Conservation (phyloP, 306 rosid species). For the Adenanthera pavonina region DNA sequence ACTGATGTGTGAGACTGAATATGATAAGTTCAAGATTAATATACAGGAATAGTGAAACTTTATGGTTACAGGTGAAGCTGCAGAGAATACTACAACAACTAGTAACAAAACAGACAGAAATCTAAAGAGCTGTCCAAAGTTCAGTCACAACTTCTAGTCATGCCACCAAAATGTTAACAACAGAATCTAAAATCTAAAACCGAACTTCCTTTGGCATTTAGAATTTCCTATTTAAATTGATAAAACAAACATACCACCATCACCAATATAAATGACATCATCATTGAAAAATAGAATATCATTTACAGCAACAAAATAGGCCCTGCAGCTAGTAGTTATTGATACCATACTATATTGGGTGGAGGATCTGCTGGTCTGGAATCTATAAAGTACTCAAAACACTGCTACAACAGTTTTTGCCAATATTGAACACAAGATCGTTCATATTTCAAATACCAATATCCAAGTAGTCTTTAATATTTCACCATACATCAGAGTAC, state of each 20-base stretch:
- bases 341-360: neutral
- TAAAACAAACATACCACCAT: neutral
- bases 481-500: constrained; percentile 15
- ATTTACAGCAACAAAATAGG: neutral
- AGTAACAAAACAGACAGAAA: neutral
- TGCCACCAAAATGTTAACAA: constrained; percentile 3
- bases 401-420: constrained; percentile 11
- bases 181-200: constrained; percentile 10
- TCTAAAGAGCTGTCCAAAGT: neutral
- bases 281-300: neutral
- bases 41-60: neutral
- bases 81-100: neutral
- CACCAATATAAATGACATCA: neutral
- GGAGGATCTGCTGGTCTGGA: neutral
- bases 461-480: constrained; percentile 3
- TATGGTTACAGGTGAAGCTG: constrained; percentile 9
- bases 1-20: neutral
- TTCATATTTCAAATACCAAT: constrained; percentile 7
- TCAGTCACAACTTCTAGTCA: neutral
- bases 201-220: constrained; percentile 11
- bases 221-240: constrained; percentile 11
- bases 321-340: constrained; percentile 8
- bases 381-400: constrained; percentile 20
- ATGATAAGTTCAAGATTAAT: constrained; percentile 1
- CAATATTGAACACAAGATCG: constrained; percentile 29